Percentiles rank a stretch among this genome's conserved stretches.
Conservation (phyloP, 1,284 basidiomycete genomes). For the Sporisorium iseilematis-ciliati region DNA sequence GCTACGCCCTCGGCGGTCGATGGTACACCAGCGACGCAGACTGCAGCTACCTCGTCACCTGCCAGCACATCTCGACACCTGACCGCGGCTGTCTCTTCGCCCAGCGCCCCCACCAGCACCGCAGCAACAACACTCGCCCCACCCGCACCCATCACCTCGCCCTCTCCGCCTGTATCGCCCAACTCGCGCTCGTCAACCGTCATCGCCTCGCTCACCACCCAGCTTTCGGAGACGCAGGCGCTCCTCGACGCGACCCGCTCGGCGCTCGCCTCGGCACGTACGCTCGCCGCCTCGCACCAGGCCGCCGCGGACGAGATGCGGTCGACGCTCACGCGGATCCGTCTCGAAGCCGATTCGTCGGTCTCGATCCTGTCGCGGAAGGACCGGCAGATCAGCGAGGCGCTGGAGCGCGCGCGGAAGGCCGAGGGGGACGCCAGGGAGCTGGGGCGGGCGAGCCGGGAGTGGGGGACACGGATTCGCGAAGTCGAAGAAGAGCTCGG, state of each 20-base stretch:
- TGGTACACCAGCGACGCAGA: neutral
- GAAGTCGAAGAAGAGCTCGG: conserved; percentile 58
- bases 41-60: neutral
- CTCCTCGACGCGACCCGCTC: conserved; percentile 83
- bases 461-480: conserved; percentile 63
- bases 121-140: neutral
- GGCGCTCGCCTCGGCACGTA: conserved; percentile 80
- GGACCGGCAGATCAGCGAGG: conserved; percentile 82
- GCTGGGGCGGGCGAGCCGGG: conserved; percentile 55
- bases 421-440: conserved; percentile 67
- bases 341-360: conserved; percentile 84
- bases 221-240: conserved; percentile 27
- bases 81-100: conserved; percentile 24
- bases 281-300: conserved; percentile 79
- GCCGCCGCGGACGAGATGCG: conserved; percentile 86
- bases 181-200: conserved; percentile 35
- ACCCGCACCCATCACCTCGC: conserved; percentile 3
- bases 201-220: conserved; percentile 50
- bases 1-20: neutral
- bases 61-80: conserved; percentile 4
- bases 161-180: conserved; percentile 6
- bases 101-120: neutral
- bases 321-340: conserved; percentile 81
- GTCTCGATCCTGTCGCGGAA: conserved; percentile 87
- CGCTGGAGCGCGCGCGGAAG: conserved; percentile 63